Conservation (phyloP, 495 filamentous ascomycete species). For the Glarea lozoyensis region DNA sequence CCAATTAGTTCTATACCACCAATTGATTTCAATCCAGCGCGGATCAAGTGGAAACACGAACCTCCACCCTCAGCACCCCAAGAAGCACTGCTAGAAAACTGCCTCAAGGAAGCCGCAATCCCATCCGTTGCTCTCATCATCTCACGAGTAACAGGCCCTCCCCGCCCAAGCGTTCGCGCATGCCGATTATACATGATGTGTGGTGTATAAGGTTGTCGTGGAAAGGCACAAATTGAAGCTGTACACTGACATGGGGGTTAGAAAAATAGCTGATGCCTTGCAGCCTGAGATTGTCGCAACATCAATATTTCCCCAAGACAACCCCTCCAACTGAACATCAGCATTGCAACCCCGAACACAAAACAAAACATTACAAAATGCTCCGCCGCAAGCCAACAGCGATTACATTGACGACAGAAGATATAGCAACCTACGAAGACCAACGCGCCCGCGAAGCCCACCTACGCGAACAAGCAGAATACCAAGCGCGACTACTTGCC, state of each 20-base stretch:
- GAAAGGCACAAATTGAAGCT: no score
- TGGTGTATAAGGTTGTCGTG: no score
- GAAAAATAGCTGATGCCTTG: slow-evolving; percentile 5
- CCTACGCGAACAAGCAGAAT: slow-evolving; percentile 16
- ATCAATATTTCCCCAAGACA: not conserved
- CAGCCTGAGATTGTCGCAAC: no score
- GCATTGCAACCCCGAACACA: not conserved
- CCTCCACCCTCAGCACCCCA: slow-evolving; percentile 14
- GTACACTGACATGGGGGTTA: no score
- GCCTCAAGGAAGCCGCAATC: slow-evolving; percentile 31
- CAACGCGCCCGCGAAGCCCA: slow-evolving; percentile 26
- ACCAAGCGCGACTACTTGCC: slow-evolving; percentile 10
- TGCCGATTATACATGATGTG: slow-evolving; percentile 27
- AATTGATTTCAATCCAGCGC: not conserved
- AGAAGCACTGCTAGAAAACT: slow-evolving; percentile 27
- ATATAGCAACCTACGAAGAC: slow-evolving; percentile 71
- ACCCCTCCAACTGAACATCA: not conserved
- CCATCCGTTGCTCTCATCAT: slow-evolving; percentile 29
- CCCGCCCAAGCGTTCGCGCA: slow-evolving; percentile 20
- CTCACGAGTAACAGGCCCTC: slow-evolving; percentile 21
- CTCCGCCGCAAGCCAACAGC: slow-evolving; percentile 73
- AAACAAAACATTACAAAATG: slow-evolving; percentile 37
- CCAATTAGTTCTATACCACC: not conserved
- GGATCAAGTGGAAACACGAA: slow-evolving; percentile 2
- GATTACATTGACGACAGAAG: slow-evolving; percentile 69